Evolutionary conservation across 345 rosid genomes (phyloP), one percentile per base, ranked within the genome.

Genomic region (Salix viminalis): DNA sequence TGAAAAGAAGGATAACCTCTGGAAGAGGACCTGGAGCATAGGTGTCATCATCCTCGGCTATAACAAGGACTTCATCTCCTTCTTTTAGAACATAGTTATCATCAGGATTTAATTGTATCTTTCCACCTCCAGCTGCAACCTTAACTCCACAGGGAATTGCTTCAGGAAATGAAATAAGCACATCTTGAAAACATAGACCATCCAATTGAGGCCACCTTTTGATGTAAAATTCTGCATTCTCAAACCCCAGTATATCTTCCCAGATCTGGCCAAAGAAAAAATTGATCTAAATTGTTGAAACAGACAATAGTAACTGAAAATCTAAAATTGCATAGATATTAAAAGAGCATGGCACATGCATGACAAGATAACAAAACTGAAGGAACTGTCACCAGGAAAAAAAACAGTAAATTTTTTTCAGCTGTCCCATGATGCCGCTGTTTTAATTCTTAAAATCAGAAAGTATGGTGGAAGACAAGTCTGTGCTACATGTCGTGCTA

Each of bases 171-270:
- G 98, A 90, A 78, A 90, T 73, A 58, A 92, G 90, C 79, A 92
- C 92, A 67, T 92, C 97, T 80, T 88, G 84, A 56, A 94, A 94
- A 41, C 56, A 69, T 84, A 85, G 72, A 77, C 96, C 97, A 84
- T 89, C 90, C 84, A 94, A 85, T 70, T 89, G 90, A 79, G 96
- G 90, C 97, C 98, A 94, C 81, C 88, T 87, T 84, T 94, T 90
- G 73, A 94, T 91, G 90, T 94, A 94, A 79, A 91, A 92, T 69
- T 92, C 98, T 0, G 90, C 92, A 50, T 94, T 92, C 83, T 92
- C 97, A 86, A 94, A 94, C 44, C 98, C 98, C 86, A 94, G 86
- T 50, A 94, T 87, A 80, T 94, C 97, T 81, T 94, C 98, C 97
- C 98, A 94, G 85, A 92, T 94, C 98, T 92, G 90, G 28, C 5